phyloP scores from a whole-genome alignment of 306 rosid species.

The Quercus alba region DNA sequence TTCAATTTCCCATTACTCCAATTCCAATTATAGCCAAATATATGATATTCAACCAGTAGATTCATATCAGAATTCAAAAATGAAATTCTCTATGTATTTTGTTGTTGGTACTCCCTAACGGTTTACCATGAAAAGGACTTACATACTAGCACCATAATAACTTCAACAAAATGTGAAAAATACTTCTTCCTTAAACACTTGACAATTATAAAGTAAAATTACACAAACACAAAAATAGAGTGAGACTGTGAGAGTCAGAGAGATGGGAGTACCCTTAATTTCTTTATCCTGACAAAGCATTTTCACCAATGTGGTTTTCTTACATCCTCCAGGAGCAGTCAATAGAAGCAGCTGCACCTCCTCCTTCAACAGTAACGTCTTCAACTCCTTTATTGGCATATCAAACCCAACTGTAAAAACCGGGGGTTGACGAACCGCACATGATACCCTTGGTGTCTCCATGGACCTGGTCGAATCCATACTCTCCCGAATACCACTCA shows the following conservation, averaged over 20 bases:
- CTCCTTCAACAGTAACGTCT: neutral
- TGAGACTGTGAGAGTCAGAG: neutral
- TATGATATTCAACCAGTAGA: too few species aligned
- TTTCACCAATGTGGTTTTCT: constrained; percentile 55
- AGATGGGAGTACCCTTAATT: constrained; percentile 26
- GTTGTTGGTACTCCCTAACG: too few species aligned
- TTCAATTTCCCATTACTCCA: neutral
- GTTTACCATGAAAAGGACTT: too few species aligned
- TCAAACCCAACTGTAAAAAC: constrained; percentile 33
- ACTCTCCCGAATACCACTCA: too few species aligned
- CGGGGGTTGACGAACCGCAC: constrained; percentile 35
- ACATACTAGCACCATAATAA: too few species aligned
- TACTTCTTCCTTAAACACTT: neutral
- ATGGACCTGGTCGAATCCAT: neutral
- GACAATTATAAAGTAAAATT: neutral
- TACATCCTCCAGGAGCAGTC: constrained; percentile 27
- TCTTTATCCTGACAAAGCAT: constrained; percentile 37
- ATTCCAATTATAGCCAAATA: neutral
- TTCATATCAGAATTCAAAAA: too few species aligned
- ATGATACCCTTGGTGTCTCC: neutral
- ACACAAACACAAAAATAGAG: neutral
- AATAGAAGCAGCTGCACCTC: constrained; percentile 9
- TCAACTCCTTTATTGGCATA: constrained; percentile 18
- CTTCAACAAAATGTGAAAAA: too few species aligned
- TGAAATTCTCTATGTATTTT: too few species aligned